Conservation (phyloP, 768 basidiomycete species). For the Lactarius trivialis region DNA sequence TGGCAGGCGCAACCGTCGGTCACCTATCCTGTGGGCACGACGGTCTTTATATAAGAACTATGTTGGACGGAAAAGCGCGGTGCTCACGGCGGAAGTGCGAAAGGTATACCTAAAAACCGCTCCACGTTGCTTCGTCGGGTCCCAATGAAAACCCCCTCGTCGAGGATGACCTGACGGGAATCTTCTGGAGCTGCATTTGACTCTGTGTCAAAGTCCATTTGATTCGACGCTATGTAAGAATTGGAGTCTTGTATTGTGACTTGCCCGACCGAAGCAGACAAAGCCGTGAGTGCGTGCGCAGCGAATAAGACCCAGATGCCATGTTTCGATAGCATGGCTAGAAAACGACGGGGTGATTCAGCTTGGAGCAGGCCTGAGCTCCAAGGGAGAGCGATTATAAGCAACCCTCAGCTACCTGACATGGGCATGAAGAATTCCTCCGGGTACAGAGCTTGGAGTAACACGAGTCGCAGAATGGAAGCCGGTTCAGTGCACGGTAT, state of each 20-base stretch:
- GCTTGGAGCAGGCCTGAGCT: not conserved
- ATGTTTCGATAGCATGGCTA: not conserved
- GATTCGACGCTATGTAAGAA: not conserved
- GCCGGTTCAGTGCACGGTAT: not conserved
- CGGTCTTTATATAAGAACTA: not conserved
- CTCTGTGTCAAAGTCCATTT: not conserved
- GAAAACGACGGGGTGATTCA: not conserved
- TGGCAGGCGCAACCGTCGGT: conserved; percentile 35
- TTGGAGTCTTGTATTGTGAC: not conserved
- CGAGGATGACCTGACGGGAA: not conserved
- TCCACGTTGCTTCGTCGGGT: not conserved
- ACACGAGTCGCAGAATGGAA: not conserved
- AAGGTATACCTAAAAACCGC: not conserved
- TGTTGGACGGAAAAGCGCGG: too few relatives aligned
- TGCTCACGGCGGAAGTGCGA: not conserved
- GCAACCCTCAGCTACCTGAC: not conserved
- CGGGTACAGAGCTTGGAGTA: not conserved
- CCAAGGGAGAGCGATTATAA: not conserved
- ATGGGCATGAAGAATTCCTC: not conserved
- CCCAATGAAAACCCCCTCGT: not conserved
- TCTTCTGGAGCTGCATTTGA: not conserved
- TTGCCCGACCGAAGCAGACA: not conserved
- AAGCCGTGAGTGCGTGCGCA: not conserved
- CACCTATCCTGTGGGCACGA: conserved; percentile 25
- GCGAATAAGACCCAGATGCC: not conserved